Percentiles rank a stretch among this genome's conserved stretches.
Evolutionary conservation across 2,329 filamentous ascomycete genomes (phyloP).

Genomic region (Scedosporium aurantiacum): DNA sequence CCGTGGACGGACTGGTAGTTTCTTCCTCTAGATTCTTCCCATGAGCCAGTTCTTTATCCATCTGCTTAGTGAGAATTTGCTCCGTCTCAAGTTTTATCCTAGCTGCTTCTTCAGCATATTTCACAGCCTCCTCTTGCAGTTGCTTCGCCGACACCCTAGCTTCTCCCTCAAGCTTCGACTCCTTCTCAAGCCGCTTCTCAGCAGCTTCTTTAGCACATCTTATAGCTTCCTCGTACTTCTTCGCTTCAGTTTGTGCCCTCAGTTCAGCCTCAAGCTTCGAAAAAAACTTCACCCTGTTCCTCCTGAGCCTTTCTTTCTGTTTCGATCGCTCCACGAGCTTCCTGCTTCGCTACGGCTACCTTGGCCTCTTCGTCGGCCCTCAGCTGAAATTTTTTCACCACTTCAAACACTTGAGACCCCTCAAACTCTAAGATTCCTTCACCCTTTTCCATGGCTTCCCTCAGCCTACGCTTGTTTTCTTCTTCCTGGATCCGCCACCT

Average conservation of each 20-base stretch:
- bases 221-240: conserved; percentile 27
- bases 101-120: conserved; percentile 33
- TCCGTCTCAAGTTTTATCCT: conserved; percentile 11
- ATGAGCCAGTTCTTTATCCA: conserved; percentile 12
- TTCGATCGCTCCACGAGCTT: conserved; percentile 28
- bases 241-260: conserved; percentile 31
- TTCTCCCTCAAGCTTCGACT: conserved; percentile 31
- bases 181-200: conserved; percentile 32
- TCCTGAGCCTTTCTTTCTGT: conserved; percentile 25
- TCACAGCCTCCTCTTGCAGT: conserved; percentile 26
- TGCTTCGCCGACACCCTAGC: conserved; percentile 31
- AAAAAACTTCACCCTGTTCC: too few relatives aligned
- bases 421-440: too few relatives aligned
- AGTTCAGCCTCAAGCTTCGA: too few relatives aligned
- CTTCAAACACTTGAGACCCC: too few relatives aligned
- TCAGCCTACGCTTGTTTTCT: too few relatives aligned
- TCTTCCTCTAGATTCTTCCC: conserved; percentile 12
- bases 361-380: too few relatives aligned
- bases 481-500: conserved; percentile 28
- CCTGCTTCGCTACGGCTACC: conserved; percentile 25
- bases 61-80: conserved; percentile 8
- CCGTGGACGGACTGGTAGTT: conserved; percentile 36
- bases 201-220: conserved; percentile 34
- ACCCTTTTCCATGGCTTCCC: too few relatives aligned
- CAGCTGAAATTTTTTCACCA: too few relatives aligned